These are phyloP conservation scores for Apiospora sp. DNA, from an alignment of 2,329 filamentous ascomycete species.

Conservation along the genomic window DNA sequence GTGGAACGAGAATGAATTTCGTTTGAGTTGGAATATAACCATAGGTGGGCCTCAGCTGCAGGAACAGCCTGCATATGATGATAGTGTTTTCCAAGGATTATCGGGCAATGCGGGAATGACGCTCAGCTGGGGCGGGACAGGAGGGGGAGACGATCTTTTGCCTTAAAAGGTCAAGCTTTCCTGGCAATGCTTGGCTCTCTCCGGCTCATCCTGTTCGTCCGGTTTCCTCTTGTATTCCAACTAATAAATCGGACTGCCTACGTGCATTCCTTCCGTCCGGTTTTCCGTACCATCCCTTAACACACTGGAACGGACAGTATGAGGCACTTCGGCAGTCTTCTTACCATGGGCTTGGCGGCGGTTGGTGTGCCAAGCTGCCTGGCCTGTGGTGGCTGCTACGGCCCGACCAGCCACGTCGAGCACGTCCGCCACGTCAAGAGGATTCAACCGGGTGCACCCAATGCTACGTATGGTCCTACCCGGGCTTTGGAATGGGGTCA, in stretches of 20 bases:
- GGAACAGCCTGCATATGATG: background rate
- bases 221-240: background rate
- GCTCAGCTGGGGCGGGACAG: conserved; percentile 2
- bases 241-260: background rate
- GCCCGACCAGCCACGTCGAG: conserved; percentile 49
- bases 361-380: conserved; percentile 35
- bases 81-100: background rate
- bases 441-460: conserved; percentile 55
- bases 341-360: conserved; percentile 28
- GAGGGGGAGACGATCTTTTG: background rate
- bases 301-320: background rate
- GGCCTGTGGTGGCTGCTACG: conserved; percentile 53
- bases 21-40: too few species aligned
- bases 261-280: background rate
- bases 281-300: background rate
- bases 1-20: background rate
- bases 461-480: conserved; percentile 52
- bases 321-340: background rate
- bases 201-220: background rate
- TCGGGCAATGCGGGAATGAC: background rate
- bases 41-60: background rate
- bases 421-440: conserved; percentile 57
- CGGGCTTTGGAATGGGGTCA: conserved; percentile 76
- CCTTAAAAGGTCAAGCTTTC: background rate
- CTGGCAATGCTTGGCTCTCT: conserved; percentile 13